These are phyloP conservation scores for Macrocybe gigantea DNA, from an alignment of 768 basidiomycete species.

Conservation along the genomic window DNA sequence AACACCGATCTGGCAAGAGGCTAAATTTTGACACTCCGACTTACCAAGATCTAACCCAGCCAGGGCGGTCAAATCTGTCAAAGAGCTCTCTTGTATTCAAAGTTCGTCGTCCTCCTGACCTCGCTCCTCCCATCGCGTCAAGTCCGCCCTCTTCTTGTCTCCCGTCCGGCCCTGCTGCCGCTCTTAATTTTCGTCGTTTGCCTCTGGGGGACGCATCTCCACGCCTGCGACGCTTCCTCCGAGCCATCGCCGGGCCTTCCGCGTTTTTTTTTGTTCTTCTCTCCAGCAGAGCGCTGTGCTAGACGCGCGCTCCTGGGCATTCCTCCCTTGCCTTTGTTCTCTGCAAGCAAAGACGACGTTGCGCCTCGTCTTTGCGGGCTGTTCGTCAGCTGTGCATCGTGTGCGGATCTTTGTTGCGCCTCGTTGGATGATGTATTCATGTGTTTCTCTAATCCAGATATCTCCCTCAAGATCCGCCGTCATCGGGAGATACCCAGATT, in stretches of 20 bases:
- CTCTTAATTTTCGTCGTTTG: too few species aligned
- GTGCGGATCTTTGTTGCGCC: conserved; percentile 9
- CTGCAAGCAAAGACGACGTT: neutral
- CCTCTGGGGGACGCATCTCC: too few species aligned
- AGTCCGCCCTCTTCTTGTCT: neutral
- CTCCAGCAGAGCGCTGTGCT: too few species aligned
- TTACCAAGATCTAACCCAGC: conserved; percentile 24
- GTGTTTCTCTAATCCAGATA: conserved; percentile 2
- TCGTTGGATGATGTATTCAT: conserved; percentile 8
- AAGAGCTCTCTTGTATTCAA: neutral
- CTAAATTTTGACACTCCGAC: conserved; percentile 26
- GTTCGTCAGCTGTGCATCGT: neutral
- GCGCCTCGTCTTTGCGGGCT: neutral
- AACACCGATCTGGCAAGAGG: conserved; percentile 19
- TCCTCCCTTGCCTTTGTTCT: neutral
- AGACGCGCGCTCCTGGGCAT: too few species aligned
- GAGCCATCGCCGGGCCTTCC: neutral
- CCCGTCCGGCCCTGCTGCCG: too few species aligned
- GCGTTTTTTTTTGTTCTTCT: neutral
- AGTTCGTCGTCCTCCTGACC: neutral
- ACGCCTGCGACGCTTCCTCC: too few species aligned
- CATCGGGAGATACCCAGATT: conserved; percentile 65
- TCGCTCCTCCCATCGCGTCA: neutral
- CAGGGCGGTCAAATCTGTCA: conserved; percentile 7
- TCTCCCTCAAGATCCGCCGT: conserved; percentile 44